phyloP scores from a whole-genome alignment of 2,329 filamentous ascomycete species.

The Leptosphaerulina australis region DNA sequence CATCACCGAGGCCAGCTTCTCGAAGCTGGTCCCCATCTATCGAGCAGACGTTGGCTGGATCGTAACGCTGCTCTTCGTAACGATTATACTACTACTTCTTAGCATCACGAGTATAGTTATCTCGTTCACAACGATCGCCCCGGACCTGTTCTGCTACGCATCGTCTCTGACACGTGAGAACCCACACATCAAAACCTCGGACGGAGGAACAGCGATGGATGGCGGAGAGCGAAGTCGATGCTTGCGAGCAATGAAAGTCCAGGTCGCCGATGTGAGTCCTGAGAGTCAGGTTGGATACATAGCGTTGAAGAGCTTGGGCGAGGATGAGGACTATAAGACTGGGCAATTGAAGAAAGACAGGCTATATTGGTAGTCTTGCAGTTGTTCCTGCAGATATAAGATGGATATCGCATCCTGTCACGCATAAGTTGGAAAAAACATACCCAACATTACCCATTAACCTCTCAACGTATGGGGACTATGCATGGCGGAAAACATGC shows the following conservation, averaged over 20 bases:
- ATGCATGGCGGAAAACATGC: no score
- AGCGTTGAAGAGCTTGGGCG: constrained; percentile 20
- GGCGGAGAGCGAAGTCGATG: constrained; percentile 28
- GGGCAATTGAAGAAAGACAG: constrained; percentile 1
- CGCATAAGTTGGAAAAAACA: no score
- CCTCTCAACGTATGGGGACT: no score
- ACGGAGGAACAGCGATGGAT: constrained; percentile 21
- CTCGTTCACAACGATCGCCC: constrained; percentile 14
- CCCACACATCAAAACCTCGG: constrained; percentile 20
- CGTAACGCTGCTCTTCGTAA: background rate
- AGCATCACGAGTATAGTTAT: background rate
- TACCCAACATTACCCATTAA: no score
- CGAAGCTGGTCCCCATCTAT: constrained; percentile 1
- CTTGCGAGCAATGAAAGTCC: constrained; percentile 25
- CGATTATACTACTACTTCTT: constrained; percentile 1
- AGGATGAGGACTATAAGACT: background rate
- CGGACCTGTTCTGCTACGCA: constrained; percentile 31
- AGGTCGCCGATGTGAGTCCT: constrained; percentile 27
- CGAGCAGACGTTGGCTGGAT: constrained; percentile 4
- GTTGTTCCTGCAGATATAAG: no score
- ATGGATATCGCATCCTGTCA: no score
- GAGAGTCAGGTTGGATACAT: constrained; percentile 27
- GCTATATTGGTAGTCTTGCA: background rate
- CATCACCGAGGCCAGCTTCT: background rate
- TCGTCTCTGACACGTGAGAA: constrained; percentile 32